Conservation (phyloP, 495 filamentous ascomycete species). For the Penicillium cosmopolitanum region DNA sequence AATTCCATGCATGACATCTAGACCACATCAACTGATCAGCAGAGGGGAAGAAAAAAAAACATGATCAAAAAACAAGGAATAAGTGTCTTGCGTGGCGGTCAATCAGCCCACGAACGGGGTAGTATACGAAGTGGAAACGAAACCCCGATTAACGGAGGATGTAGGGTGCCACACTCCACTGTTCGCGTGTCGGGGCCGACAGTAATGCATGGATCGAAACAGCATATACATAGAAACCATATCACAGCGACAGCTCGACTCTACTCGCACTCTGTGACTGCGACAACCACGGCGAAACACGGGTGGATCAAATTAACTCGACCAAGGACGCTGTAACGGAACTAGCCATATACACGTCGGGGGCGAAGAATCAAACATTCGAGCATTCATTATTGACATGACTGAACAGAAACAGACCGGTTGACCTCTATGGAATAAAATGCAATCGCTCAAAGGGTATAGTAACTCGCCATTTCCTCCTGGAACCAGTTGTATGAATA, state of each 20-base stretch:
- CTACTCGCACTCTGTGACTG: background rate
- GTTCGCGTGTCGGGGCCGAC: background rate
- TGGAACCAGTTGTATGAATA: slow-evolving; percentile 53
- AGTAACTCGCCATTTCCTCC: slow-evolving; percentile 50
- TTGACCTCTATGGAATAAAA: background rate
- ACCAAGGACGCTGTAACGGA: background rate
- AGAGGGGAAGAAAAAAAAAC: background rate
- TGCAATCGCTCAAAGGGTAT: slow-evolving; percentile 39
- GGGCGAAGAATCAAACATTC: background rate
- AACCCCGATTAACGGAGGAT: background rate
- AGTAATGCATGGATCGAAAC: background rate
- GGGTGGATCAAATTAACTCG: background rate
- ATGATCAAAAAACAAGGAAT: background rate
- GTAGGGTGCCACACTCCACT: background rate
- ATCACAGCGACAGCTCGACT: background rate
- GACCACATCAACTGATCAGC: background rate
- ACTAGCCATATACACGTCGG: slow-evolving; percentile 1
- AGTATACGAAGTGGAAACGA: slow-evolving; percentile 2
- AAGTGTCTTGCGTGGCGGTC: background rate
- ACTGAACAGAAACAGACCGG: background rate
- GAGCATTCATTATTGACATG: background rate
- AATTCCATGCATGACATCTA: background rate
- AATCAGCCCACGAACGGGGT: slow-evolving; percentile 1
- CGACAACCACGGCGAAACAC: background rate
- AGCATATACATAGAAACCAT: background rate